These are phyloP conservation scores for Fusarium anguioides DNA, from an alignment of 2,329 filamentous ascomycete species.

Conservation along the genomic window DNA sequence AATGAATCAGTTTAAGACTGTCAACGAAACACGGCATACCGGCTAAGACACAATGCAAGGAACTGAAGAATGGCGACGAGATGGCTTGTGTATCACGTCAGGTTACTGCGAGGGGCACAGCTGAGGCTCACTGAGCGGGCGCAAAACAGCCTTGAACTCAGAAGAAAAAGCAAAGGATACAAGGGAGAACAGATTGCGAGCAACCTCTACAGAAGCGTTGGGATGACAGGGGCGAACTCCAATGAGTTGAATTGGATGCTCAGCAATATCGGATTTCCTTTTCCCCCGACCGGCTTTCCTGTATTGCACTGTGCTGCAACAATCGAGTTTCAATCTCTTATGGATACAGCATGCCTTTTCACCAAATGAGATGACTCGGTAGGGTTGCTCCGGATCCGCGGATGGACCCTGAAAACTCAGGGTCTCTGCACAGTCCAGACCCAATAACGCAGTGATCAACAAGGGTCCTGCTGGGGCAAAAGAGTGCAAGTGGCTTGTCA, in stretches of 20 bases:
- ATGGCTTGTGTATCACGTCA: neutral
- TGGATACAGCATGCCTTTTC: too few relatives aligned
- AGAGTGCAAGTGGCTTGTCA: neutral
- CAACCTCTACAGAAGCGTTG: neutral
- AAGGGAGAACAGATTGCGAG: neutral
- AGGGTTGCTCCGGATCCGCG: constrained; percentile 19
- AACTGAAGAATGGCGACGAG: too few relatives aligned
- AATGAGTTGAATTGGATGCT: neutral
- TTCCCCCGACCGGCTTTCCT: too few relatives aligned
- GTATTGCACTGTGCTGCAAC: too few relatives aligned
- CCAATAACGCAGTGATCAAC: constrained; percentile 14
- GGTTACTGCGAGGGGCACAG: neutral
- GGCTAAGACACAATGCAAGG: neutral
- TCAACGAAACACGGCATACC: neutral
- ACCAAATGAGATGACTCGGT: neutral
- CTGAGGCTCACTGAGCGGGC: neutral
- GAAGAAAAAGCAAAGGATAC: neutral
- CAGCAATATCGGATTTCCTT: neutral
- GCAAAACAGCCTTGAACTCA: neutral
- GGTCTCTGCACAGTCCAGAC: constrained; percentile 14
- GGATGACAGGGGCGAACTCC: neutral
- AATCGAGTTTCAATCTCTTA: neutral
- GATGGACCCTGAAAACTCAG: constrained; percentile 25
- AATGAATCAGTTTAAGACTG: neutral
- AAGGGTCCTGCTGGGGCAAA: constrained; percentile 2